Percentiles rank a stretch among this genome's conserved stretches.
Evolutionary conservation across 2,329 filamentous ascomycete species (phyloP).

Genomic region (Iodosphaeria phyllophila): DNA sequence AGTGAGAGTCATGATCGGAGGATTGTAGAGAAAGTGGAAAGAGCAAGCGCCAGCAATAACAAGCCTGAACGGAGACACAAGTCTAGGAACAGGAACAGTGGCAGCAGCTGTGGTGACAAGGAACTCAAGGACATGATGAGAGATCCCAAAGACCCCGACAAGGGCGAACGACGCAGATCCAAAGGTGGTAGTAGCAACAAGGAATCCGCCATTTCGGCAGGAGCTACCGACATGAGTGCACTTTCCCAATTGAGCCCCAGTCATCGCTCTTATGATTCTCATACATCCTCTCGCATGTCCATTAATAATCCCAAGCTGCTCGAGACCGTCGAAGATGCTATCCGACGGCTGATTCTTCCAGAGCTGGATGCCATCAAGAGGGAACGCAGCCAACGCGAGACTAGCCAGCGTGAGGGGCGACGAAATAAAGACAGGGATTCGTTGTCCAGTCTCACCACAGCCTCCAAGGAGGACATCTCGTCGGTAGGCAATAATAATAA

Average conservation of each 20-base stretch:
- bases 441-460: slow-evolving; percentile 33
- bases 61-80: slow-evolving; percentile 30
- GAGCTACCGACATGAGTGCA: slow-evolving; percentile 33
- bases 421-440: slow-evolving; percentile 34
- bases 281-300: slow-evolving; percentile 44
- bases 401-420: slow-evolving; percentile 45
- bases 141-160: too few species aligned
- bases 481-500: too few species aligned
- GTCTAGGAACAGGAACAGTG: slow-evolving; percentile 26
- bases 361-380: slow-evolving; percentile 84
- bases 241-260: slow-evolving; percentile 32
- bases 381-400: slow-evolving; percentile 64
- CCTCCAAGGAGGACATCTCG: slow-evolving; percentile 35
- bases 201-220: slow-evolving; percentile 33
- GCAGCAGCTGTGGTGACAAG: too few species aligned
- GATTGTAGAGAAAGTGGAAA: slow-evolving; percentile 21
- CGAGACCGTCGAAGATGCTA: slow-evolving; percentile 84
- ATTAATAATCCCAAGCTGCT: slow-evolving; percentile 85
- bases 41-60: slow-evolving; percentile 17
- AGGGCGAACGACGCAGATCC: slow-evolving; percentile 30
- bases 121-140: too few species aligned
- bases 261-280: slow-evolving; percentile 35
- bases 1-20: slow-evolving; percentile 21
- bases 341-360: slow-evolving; percentile 73
- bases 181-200: slow-evolving; percentile 30